Percentiles rank a stretch among this genome's conserved stretches.
phyloP scores from a whole-genome alignment of 2,329 filamentous ascomycete species.

The Penicillium griseofulvum region DNA sequence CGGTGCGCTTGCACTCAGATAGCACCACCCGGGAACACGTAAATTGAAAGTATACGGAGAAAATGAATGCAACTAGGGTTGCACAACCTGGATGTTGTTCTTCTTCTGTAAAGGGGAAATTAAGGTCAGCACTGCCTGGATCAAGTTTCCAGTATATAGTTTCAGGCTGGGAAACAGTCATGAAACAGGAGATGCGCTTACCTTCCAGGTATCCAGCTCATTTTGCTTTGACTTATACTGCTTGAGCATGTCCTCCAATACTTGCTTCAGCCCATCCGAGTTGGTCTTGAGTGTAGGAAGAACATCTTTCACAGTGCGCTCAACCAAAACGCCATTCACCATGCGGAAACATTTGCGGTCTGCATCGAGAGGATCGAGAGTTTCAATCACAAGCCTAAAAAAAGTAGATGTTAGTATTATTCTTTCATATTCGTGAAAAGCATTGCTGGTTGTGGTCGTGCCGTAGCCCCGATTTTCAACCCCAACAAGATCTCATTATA shows the following conservation, averaged over 20 bases:
- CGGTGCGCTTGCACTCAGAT: slow-evolving; percentile 9
- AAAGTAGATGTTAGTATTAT: slow-evolving; percentile 17
- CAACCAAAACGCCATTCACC: slow-evolving; percentile 94
- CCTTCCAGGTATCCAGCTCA: slow-evolving; percentile 98
- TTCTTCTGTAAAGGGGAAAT: slow-evolving; percentile 41
- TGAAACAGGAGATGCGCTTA: slow-evolving; percentile 46
- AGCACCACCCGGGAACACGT: slow-evolving; percentile 2
- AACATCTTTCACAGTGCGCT: slow-evolving; percentile 90
- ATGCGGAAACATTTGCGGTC: slow-evolving; percentile 98
- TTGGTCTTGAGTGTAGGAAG: slow-evolving; percentile 89
- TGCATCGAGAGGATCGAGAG: slow-evolving; percentile 73
- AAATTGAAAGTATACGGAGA: slow-evolving; percentile 11
- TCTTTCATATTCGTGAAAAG: not conserved
- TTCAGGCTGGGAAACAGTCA: not conserved
- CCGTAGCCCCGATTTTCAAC: not conserved
- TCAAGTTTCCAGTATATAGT: not conserved
- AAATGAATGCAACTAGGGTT: slow-evolving; percentile 33
- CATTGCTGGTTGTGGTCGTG: not conserved
- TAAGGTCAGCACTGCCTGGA: not conserved
- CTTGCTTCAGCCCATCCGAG: slow-evolving; percentile 87
- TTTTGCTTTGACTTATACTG: slow-evolving; percentile 94
- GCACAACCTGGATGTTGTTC: slow-evolving; percentile 51
- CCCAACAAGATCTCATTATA: not conserved
- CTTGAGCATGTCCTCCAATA: slow-evolving; percentile 90
- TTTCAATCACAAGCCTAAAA: slow-evolving; percentile 85